A percentile compares a stretch with the other conserved stretches of the same genome.
These are phyloP conservation scores for Diplodia sapinea DNA, from an alignment of 2,329 filamentous ascomycete genomes.

Conservation along the genomic window DNA sequence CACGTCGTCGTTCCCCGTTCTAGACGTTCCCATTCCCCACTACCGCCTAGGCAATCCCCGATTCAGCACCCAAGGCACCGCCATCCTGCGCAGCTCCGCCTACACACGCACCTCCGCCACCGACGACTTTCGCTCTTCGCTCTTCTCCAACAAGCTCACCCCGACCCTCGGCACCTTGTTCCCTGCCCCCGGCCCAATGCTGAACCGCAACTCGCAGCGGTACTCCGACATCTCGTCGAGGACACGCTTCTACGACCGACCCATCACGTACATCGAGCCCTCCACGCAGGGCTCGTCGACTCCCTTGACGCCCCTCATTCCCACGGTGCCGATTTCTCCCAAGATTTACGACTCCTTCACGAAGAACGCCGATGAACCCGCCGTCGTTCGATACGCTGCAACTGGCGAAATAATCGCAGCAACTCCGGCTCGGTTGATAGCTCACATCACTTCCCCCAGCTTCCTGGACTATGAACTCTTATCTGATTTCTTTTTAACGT, in stretches of 20 bases:
- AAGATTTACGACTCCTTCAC: constrained; percentile 83
- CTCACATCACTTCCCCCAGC: constrained; percentile 93
- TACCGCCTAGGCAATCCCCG: constrained; percentile 82
- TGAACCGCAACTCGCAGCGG: constrained; percentile 40
- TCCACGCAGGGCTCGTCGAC: constrained; percentile 41
- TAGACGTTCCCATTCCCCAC: constrained; percentile 80
- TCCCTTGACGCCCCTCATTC: constrained; percentile 45
- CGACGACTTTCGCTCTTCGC: constrained; percentile 72
- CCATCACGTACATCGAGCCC: constrained; percentile 45
- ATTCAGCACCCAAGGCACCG: constrained; percentile 77
- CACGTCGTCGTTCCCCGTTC: constrained; percentile 59
- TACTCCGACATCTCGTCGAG: constrained; percentile 43
- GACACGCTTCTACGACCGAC: constrained; percentile 26
- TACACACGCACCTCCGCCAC: constrained; percentile 70
- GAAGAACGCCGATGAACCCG: constrained; percentile 78
- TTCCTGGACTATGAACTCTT: constrained; percentile 97
- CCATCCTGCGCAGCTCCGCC: constrained; percentile 79
- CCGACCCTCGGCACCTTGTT: constrained; percentile 50
- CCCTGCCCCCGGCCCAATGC: constrained; percentile 48
- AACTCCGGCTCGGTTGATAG: constrained; percentile 86
- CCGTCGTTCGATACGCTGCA: constrained; percentile 81
- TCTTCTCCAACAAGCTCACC: constrained; percentile 51
- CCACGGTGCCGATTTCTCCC: constrained; percentile 56
- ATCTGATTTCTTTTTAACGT: constrained; percentile 97
- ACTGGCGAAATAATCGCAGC: constrained; percentile 83